Percentiles rank a stretch among this genome's conserved stretches.
phyloP scores from a whole-genome alignment of 495 filamentous ascomycete genomes.

The Hyphodiscus hymeniophilus region DNA sequence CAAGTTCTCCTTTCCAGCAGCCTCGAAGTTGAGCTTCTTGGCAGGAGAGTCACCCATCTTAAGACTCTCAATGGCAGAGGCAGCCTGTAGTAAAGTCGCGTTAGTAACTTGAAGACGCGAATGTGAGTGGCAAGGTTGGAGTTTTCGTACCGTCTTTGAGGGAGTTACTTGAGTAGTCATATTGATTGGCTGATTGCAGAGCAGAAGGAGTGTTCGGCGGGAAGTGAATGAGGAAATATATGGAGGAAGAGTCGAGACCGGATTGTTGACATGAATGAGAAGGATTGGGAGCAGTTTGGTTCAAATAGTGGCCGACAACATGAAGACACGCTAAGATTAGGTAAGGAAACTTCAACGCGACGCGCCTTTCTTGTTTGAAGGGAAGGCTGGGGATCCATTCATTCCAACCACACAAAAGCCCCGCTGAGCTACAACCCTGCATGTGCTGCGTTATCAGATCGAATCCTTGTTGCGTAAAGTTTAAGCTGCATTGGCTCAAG shows the following conservation, averaged over 20 bases:
- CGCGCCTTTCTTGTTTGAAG: too few relatives aligned
- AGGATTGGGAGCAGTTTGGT: not conserved
- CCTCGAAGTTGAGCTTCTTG: constrained; percentile 78
- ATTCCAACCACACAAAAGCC: too few relatives aligned
- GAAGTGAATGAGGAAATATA: constrained; percentile 6
- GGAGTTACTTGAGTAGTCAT: constrained; percentile 73
- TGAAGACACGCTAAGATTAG: not conserved
- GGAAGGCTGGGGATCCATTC: too few relatives aligned
- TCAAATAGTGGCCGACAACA: constrained; percentile 2
- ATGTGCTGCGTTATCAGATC: too few relatives aligned
- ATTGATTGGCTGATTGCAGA: constrained; percentile 14
- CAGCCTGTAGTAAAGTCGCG: constrained; percentile 48
- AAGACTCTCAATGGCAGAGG: constrained; percentile 74
- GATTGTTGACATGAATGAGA: constrained; percentile 9
- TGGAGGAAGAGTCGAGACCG: not conserved
- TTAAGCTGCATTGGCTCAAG: too few relatives aligned
- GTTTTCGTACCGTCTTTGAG: constrained; percentile 69
- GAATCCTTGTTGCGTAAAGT: too few relatives aligned
- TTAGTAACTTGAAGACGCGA: constrained; percentile 26
- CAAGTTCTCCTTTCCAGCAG: constrained; percentile 76
- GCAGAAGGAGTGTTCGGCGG: constrained; percentile 1
- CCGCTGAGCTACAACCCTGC: too few relatives aligned
- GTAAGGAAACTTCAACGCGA: too few relatives aligned
- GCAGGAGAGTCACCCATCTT: constrained; percentile 85
- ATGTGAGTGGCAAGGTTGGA: constrained; percentile 33